These are phyloP conservation scores for Exophiala aquamarina DNA, from an alignment of 2,329 filamentous ascomycete species.

Conservation along the genomic window DNA sequence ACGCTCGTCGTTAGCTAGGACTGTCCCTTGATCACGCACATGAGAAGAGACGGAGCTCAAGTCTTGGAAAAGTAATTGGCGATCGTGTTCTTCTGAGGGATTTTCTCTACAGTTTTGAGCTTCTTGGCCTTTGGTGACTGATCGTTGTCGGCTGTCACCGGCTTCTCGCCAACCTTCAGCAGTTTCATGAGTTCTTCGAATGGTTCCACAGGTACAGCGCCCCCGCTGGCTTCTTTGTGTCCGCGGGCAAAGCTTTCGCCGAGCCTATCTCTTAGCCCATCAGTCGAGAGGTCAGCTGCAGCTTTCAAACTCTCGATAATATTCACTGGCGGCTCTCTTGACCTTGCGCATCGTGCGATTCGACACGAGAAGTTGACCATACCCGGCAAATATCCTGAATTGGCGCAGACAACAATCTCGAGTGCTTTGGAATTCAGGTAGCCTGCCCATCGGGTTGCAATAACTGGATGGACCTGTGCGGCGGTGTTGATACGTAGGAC, in stretches of 20 bases:
- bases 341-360: slow-evolving; percentile 57
- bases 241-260: slow-evolving; percentile 66
- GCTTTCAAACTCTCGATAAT: slow-evolving; percentile 60
- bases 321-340: slow-evolving; percentile 56
- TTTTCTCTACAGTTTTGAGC: slow-evolving; percentile 30
- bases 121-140: slow-evolving; percentile 37
- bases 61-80: slow-evolving; percentile 56
- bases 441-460: slow-evolving; percentile 67
- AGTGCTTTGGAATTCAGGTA: slow-evolving; percentile 59
- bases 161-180: slow-evolving; percentile 60
- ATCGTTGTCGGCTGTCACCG: slow-evolving; percentile 37
- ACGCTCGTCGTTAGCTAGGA: too few relatives aligned
- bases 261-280: slow-evolving; percentile 48
- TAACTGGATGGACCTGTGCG: slow-evolving; percentile 66
- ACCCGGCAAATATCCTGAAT: slow-evolving; percentile 63
- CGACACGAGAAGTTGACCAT: slow-evolving; percentile 69
- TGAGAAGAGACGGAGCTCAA: slow-evolving; percentile 1
- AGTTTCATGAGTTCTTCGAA: slow-evolving; percentile 65
- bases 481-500: slow-evolving; percentile 61
- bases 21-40: too few relatives aligned
- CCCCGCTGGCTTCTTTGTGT: slow-evolving; percentile 67
- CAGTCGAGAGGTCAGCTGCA: slow-evolving; percentile 48
- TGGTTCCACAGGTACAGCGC: slow-evolving; percentile 59
- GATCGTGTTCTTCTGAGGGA: slow-evolving; percentile 55
- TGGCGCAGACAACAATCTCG: slow-evolving; percentile 66